Evolutionary conservation across 495 filamentous ascomycete genomes (phyloP).

Genomic region (Staphylotrichum longicolle): DNA sequence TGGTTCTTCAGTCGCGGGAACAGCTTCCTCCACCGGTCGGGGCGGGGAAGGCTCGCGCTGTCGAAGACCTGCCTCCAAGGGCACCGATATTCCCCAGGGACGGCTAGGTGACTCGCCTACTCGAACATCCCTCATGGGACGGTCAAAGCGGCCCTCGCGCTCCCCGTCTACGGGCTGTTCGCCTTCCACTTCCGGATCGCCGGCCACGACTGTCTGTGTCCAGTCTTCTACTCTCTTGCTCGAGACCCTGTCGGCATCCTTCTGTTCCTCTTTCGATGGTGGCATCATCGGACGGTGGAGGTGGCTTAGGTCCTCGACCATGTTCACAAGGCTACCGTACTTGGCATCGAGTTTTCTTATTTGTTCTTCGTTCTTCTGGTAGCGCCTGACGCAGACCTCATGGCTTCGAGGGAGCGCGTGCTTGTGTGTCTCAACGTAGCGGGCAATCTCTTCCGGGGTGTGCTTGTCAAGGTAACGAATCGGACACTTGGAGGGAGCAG

Average conservation of each 20-base stretch:
- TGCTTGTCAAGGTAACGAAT: slow-evolving; percentile 88
- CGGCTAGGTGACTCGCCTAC: slow-evolving; percentile 86
- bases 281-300: slow-evolving; percentile 83
- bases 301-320: slow-evolving; percentile 80
- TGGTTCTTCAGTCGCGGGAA: slow-evolving; percentile 23
- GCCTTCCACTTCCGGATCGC: slow-evolving; percentile 41
- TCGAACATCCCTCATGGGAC: slow-evolving; percentile 75
- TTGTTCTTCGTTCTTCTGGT: slow-evolving; percentile 76
- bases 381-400: slow-evolving; percentile 82
- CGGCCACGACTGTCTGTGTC: slow-evolving; percentile 66
- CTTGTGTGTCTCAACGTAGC: slow-evolving; percentile 88
- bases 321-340: slow-evolving; percentile 82
- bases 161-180: slow-evolving; percentile 37
- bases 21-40: slow-evolving; percentile 36
- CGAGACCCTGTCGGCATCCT: slow-evolving; percentile 49
- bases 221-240: slow-evolving; percentile 72
- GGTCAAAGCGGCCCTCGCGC: slow-evolving; percentile 67
- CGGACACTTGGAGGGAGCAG: slow-evolving; percentile 64
- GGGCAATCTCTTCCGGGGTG: slow-evolving; percentile 83
- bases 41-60: slow-evolving; percentile 45
- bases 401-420: slow-evolving; percentile 89
- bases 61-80: slow-evolving; percentile 17
- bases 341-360: slow-evolving; percentile 85
- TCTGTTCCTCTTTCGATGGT: slow-evolving; percentile 47
- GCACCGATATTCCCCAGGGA: slow-evolving; percentile 86